These are phyloP conservation scores for Halophytophthora batemanensis DNA, from an alignment of 352 stramenopile species.

Conservation along the genomic window DNA sequence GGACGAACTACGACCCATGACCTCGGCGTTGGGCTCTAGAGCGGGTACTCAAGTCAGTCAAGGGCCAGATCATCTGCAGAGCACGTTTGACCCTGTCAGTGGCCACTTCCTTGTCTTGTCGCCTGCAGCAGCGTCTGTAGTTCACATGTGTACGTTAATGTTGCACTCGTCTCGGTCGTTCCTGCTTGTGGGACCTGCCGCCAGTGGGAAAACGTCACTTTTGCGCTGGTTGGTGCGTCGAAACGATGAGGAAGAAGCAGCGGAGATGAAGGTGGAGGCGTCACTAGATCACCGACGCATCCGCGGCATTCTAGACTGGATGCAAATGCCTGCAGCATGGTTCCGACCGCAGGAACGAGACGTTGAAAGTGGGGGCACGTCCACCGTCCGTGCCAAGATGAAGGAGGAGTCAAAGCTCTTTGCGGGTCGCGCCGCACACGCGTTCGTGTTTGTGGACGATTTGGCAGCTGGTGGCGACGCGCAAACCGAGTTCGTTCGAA, in stretches of 20 bases:
- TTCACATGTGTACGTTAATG: constrained; percentile 37
- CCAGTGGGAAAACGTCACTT: constrained; percentile 49
- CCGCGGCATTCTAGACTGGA: constrained; percentile 47
- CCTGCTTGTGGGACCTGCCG: constrained; percentile 38
- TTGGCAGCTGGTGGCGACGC: constrained; percentile 17
- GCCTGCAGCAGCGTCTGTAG: constrained; percentile 14
- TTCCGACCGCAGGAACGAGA: constrained; percentile 24
- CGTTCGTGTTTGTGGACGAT: constrained; percentile 62
- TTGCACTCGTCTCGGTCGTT: constrained; percentile 43
- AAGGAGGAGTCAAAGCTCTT: constrained; percentile 46
- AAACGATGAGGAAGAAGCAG: constrained; percentile 34
- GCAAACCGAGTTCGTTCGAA: constrained; percentile 41
- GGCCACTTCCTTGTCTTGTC: constrained; percentile 39
- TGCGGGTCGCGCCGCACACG: constrained; percentile 13
- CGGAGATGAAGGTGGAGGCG: constrained; percentile 42
- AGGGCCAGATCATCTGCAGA: constrained; percentile 10
- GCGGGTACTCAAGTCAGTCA: neutral
- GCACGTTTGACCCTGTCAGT: constrained; percentile 23
- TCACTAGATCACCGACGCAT: constrained; percentile 41
- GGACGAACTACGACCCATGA: constrained; percentile 23
- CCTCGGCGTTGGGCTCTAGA: neutral
- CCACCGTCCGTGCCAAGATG: constrained; percentile 18
- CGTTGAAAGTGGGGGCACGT: constrained; percentile 3
- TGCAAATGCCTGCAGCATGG: constrained; percentile 35
- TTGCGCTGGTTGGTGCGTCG: constrained; percentile 33